Percentiles rank a stretch among this genome's conserved stretches.
Evolutionary conservation across 768 basidiomycete species (phyloP).

Genomic region (Tulasnella calospora): DNA sequence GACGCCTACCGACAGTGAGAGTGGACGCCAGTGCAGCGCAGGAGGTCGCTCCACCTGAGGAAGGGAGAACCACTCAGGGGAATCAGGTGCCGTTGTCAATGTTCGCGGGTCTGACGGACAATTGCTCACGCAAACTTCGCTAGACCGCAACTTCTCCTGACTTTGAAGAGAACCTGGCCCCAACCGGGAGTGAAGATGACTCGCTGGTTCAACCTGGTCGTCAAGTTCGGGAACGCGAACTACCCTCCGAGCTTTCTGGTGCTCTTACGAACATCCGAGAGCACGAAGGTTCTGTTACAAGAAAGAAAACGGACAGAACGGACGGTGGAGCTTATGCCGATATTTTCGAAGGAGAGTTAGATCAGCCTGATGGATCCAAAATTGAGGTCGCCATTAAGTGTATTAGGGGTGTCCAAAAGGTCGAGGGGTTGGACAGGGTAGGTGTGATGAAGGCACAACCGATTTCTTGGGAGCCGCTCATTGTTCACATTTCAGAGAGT

Average conservation of each 20-base stretch:
- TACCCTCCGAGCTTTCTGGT: background rate
- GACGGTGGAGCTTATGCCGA: background rate
- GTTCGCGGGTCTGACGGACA: no score
- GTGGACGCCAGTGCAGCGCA: no score
- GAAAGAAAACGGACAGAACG: background rate
- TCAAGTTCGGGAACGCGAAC: background rate
- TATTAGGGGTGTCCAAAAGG: background rate
- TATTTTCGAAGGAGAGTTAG: background rate
- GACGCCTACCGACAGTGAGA: no score
- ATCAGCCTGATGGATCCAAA: background rate
- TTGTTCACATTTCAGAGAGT: background rate
- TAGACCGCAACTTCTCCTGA: no score
- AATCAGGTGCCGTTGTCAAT: no score
- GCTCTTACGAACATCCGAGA: background rate
- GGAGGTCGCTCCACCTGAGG: no score
- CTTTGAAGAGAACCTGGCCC: background rate
- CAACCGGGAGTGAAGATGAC: background rate
- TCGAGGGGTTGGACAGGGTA: background rate
- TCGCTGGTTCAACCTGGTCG: background rate
- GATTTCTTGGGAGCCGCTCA: background rate
- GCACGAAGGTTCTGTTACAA: no score
- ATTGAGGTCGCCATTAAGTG: background rate
- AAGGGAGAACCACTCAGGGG: no score
- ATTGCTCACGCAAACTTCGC: no score
- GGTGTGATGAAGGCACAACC: background rate